Evolutionary conservation across 179 eudicot genomes (phyloP).

Genomic region (Nepenthes alata): DNA sequence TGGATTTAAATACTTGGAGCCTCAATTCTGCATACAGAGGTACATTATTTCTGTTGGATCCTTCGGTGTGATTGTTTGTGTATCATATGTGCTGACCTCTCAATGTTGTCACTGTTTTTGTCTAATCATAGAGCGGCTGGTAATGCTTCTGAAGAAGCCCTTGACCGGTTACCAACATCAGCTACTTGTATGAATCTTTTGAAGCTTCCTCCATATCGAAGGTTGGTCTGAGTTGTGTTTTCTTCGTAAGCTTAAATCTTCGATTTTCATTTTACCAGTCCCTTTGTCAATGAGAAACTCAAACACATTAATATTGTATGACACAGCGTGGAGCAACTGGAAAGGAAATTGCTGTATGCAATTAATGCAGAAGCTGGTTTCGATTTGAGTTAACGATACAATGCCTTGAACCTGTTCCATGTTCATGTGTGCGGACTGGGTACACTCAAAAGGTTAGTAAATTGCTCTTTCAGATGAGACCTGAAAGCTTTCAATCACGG

Average conservation of each 20-base stretch:
- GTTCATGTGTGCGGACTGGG: no score
- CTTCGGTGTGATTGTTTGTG: background rate
- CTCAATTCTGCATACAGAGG: conserved; percentile 92
- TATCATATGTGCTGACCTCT: background rate
- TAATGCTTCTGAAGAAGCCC: conserved; percentile 74
- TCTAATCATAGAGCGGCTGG: conserved; percentile 61
- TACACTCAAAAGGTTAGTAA: no score
- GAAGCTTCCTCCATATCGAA: conserved; percentile 93
- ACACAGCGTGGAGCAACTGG: conserved; percentile 81
- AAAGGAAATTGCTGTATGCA: conserved; percentile 80
- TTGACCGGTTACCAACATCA: conserved; percentile 85
- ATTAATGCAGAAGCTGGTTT: conserved; percentile 94
- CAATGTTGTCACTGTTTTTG: conserved; percentile 5
- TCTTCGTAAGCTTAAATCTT: no score
- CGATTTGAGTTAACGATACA: conserved; percentile 56
- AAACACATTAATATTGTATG: background rate
- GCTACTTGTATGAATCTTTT: conserved; percentile 99
- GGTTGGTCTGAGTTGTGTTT: conserved; percentile 19
- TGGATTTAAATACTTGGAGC: conserved; percentile 87
- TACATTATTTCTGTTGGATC: conserved; percentile 8
- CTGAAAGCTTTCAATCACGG: no score
- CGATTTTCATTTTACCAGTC: background rate
- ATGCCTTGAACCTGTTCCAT: no score
- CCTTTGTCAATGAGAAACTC: background rate
- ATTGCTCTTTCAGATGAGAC: no score